Evolutionary conservation across 495 filamentous ascomycete genomes (phyloP), one percentile per base, ranked within the genome.

Genomic region (Penicillium angulare): DNA sequence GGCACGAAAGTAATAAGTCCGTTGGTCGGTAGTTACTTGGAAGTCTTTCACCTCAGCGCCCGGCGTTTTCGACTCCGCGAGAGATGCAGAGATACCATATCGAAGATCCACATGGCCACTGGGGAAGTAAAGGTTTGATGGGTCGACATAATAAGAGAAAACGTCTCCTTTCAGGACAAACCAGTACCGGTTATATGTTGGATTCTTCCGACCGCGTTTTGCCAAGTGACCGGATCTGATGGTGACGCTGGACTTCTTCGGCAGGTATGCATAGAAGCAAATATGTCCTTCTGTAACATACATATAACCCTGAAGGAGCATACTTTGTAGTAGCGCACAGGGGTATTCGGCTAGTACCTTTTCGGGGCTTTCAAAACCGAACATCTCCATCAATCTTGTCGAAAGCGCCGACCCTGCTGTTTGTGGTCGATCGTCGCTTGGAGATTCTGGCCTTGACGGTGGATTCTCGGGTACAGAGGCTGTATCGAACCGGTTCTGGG

Each of bases 221-320:
- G 81, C 79, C 3, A 98, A 79, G 61, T 92, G 87, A 0, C 93
- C 95, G 4, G 93, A 92, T 70, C 95, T 97, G 57, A 84, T 79
- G 40, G 87, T 79, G 41, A 86, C 79, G 61, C 89, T 83, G 34
- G 86, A 80, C 76, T 92, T 96, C 74, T 88, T 92, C 6, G 93
- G 92, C 24, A 97, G 73, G 65, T 97, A 97, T 10, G 95, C 91
- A 64, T 97, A 97, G 67, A 98, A 98, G 59, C 92, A 96, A 44
- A 98, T 87, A 65, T 98, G 93, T 49, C 85, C 84, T 45, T 86
- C 79, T 0, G 95, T 97, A 62, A 98, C 89, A 73, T 97, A 98
- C 86, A 98, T 87, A 65, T 95, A 96, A 2, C 93, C 93, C 61
- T 95, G 89, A 12, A 97, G 79, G 8, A 97, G 76, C 49, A 97